These are phyloP conservation scores for Arabidopsis suecica DNA, from an alignment of 345 rosid species.

Conservation along the genomic window DNA sequence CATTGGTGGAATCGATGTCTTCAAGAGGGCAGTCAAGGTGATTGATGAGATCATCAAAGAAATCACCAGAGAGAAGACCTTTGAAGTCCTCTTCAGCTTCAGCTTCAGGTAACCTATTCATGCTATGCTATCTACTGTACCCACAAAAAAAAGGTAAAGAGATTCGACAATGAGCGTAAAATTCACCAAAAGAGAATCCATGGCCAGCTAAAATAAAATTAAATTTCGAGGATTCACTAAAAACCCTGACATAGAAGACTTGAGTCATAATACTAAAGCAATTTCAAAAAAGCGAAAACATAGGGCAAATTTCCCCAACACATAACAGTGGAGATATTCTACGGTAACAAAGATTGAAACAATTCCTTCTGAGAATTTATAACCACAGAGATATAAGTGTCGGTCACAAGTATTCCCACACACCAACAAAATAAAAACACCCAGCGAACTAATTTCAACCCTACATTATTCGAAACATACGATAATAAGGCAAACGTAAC, in stretches of 20 bases:
- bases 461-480: slow-evolving; percentile 34
- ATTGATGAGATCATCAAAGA: slow-evolving; percentile 62
- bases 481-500: slow-evolving; percentile 16
- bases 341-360: not conserved
- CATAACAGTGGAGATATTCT: slow-evolving; percentile 13
- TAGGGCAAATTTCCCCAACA: not conserved
- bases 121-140: slow-evolving; percentile 32
- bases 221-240: too few species aligned
- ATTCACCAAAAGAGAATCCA: not conserved
- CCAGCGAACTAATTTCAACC: not conserved
- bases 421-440: not conserved
- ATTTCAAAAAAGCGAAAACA: not conserved
- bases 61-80: slow-evolving; percentile 60
- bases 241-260: too few species aligned
- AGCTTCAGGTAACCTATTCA: slow-evolving; percentile 62
- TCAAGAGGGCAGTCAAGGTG: slow-evolving; percentile 66
- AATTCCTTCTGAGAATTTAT: not conserved
- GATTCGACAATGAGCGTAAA: not conserved
- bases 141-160: not conserved
- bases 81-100: slow-evolving; percentile 53
- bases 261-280: too few species aligned
- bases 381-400: not conserved
- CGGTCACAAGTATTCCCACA: slow-evolving; percentile 16
- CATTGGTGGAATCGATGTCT: slow-evolving; percentile 54
- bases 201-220: too few species aligned